Percentiles rank a stretch among this genome's conserved stretches.
These are phyloP conservation scores for Dichotomopilus funicola DNA, from an alignment of 2,329 filamentous ascomycete genomes.

Conservation along the genomic window DNA sequence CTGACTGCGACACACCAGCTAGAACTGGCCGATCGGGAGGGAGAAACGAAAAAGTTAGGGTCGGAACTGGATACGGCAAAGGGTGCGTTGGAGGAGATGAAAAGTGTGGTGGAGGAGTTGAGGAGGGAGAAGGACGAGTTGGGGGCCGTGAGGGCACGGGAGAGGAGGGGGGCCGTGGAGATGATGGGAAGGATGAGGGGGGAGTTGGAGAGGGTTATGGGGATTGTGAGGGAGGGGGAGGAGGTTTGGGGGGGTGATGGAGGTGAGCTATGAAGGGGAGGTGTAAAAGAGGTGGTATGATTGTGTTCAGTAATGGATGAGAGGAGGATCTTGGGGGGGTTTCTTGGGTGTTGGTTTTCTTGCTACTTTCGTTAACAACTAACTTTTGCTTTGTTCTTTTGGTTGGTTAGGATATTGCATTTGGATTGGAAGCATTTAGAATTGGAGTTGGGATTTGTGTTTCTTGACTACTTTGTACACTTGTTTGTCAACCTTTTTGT, in stretches of 20 bases:
- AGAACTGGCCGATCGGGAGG: conserved; percentile 40
- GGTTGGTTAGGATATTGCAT: no score
- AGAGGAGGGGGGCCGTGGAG: conserved; percentile 34
- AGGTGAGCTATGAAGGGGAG: background rate
- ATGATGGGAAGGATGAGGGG: conserved; percentile 45
- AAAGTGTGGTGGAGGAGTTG: conserved; percentile 40
- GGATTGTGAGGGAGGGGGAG: conserved; percentile 41
- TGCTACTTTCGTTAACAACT: no score
- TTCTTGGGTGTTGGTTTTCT: conserved; percentile 17
- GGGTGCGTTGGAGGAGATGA: conserved; percentile 39
- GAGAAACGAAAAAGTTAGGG: conserved; percentile 42
- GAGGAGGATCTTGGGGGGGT: conserved; percentile 12
- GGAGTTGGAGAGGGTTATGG: conserved; percentile 44
- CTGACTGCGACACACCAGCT: conserved; percentile 28
- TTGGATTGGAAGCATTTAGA: no score
- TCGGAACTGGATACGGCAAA: conserved; percentile 44
- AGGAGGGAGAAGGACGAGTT: conserved; percentile 41
- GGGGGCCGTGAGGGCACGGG: conserved; percentile 38
- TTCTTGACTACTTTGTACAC: no score
- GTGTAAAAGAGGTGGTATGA: background rate
- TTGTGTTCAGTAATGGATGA: background rate
- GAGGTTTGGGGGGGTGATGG: conserved; percentile 32
- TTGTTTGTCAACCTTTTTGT: no score
- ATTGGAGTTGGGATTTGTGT: no score
- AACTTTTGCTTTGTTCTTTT: no score